Evolutionary conservation across 208 protist genomes (phyloP).

Genomic region (Porcisia deanei): DNA sequence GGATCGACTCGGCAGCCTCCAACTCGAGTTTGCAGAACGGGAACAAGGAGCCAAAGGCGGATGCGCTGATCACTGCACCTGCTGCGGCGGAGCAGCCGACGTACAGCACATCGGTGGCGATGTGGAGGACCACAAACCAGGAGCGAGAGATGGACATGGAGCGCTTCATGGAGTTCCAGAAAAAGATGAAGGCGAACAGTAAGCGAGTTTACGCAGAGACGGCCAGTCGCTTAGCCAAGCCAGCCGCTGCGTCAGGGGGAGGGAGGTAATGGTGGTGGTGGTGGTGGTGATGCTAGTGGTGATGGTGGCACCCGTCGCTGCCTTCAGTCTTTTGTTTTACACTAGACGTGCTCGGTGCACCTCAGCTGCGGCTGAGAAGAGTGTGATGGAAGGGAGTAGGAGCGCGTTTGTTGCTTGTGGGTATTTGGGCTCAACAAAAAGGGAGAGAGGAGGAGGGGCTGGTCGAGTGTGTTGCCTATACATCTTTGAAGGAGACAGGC

Average conservation of each 20-base stretch:
- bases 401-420: not conserved
- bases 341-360: not conserved
- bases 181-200: conserved; percentile 59
- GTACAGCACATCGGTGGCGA: conserved; percentile 51
- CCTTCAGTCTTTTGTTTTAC: not conserved
- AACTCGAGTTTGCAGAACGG: conserved; percentile 29
- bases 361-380: not conserved
- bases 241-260: conserved; percentile 13
- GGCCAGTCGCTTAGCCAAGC: conserved; percentile 27
- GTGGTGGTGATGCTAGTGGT: too few relatives aligned
- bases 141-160: conserved; percentile 64
- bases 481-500: not conserved
- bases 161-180: conserved; percentile 76
- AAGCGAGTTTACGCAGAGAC: conserved; percentile 63
- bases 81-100: conserved; percentile 20
- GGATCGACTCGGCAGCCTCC: conserved; percentile 22
- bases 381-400: not conserved
- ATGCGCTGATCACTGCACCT: conserved; percentile 3
- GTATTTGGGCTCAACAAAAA: not conserved
- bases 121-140: conserved; percentile 90
- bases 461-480: not conserved
- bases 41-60: conserved; percentile 7
- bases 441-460: not conserved
- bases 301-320: not conserved
- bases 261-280: too few relatives aligned